Evolutionary conservation across 169 alveolate species (phyloP), one percentile per base, ranked within the genome.

Genomic region (Cytauxzoon felis): DNA sequence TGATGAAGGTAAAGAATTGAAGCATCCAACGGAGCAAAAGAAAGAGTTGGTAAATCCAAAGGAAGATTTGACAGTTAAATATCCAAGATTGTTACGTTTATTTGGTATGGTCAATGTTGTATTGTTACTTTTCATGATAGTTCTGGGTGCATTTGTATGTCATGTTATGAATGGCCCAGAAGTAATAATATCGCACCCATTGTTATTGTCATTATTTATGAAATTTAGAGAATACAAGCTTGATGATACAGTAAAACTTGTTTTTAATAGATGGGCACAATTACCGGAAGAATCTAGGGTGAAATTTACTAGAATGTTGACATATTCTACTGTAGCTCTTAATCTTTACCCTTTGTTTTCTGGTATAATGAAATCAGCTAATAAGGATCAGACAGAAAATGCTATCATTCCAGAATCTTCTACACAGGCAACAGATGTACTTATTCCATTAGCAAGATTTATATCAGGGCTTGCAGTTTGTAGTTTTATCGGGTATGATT

Each of bases 401-500:
- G 43, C 36, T 0, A 33, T 50, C 23, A 21, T 33, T n/a, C 41
- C 9, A 19, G 16, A 45, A 24, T 5, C 38, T 27, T 30, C 42
- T 45, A 43, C 30, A 42, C 18, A 19, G 2, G 19, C 24, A 16
- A 40, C 47, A 3, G 11, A 59, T 3, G 30, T 30, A 27, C 26
- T 42, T 5, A n/a, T 57, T 3, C 32, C 69, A 23, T n/a, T 42
- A 16, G 30, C 38, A 21, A 59, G 69, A 26, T 18, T 29, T 3
- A 3, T 21, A 33, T 9, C 69, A n/a, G 52, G 59, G 6, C 9
- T 65, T 6, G 71, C 65, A 9, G 51, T 73, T 9, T 73, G 68
- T 34, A 79, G 84, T 6, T 57, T 73, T 19, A 29, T 73, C 71
- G 84, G 84, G 8, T 73, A 73, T 65, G 84, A 73, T 48, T 48